Evolutionary conservation across 148 eudicot genomes (phyloP).

Genomic region (Fallopia convolvulus): DNA sequence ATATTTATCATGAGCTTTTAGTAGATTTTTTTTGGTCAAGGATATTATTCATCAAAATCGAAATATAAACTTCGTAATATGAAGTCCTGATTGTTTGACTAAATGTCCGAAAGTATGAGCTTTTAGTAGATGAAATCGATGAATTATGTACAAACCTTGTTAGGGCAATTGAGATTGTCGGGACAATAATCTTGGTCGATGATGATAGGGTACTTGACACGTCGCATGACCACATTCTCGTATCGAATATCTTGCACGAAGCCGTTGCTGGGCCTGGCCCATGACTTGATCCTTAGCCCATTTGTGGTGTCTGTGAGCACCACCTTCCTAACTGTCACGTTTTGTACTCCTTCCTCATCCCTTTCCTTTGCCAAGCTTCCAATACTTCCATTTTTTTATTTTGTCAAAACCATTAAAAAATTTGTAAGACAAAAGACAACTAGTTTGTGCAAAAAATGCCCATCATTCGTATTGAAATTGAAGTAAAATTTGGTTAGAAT

Average conservation of each 20-base stretch:
- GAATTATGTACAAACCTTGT: neutral
- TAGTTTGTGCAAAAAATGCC: no score
- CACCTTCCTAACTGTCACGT: constrained; percentile 32
- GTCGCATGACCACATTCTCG: constrained; percentile 32
- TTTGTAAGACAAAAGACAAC: neutral
- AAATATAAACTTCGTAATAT: no score
- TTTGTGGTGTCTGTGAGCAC: constrained; percentile 32
- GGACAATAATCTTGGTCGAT: constrained; percentile 58
- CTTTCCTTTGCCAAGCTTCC: constrained; percentile 39
- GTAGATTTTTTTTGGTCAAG: no score
- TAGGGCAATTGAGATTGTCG: constrained; percentile 25
- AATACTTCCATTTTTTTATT: constrained; percentile 23
- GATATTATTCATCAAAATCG: no score
- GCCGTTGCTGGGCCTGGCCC: constrained; percentile 44
- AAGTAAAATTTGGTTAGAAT: no score
- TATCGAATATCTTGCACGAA: constrained; percentile 30
- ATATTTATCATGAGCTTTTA: no score
- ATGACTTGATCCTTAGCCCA: constrained; percentile 47
- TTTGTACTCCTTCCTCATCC: constrained; percentile 38
- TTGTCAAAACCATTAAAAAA: no score
- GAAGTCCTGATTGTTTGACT: no score
- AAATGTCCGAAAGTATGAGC: no score
- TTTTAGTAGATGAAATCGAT: no score
- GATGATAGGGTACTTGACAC: constrained; percentile 36
- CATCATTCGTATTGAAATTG: no score